A percentile compares a stretch with the other conserved stretches of the same genome.
phyloP scores from a whole-genome alignment of 371 early-diverging fungal species.

The Lichtheimia hyalospora region DNA sequence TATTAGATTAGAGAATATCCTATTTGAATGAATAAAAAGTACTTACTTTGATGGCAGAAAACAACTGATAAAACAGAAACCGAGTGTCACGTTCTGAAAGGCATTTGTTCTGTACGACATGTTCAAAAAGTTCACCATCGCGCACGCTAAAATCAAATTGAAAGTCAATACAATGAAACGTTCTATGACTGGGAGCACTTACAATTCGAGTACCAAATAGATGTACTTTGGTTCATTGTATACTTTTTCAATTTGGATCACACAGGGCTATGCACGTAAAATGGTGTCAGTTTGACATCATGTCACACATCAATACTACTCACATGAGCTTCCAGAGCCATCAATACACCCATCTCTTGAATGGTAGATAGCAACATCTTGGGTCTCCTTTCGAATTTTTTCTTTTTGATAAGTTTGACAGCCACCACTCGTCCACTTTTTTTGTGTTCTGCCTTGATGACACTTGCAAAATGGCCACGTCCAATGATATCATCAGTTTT shows the following conservation, averaged over 20 bases:
- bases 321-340: conserved; percentile 69
- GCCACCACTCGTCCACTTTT: conserved; percentile 56
- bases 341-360: conserved; percentile 72
- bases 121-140: conserved; percentile 94
- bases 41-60: conserved; percentile 64
- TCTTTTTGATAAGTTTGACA: conserved; percentile 66
- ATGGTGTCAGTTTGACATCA: background rate
- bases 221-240: conserved; percentile 60
- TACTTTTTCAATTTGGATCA: conserved; percentile 62
- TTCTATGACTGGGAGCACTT: conserved; percentile 14
- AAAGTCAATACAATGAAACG: too few species aligned
- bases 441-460: conserved; percentile 41
- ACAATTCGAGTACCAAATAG: conserved; percentile 72
- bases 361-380: conserved; percentile 63
- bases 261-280: conserved; percentile 41
- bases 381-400: conserved; percentile 33
- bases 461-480: conserved; percentile 70
- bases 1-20: too few species aligned
- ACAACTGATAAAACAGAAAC: conserved; percentile 76
- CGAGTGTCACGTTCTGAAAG: conserved; percentile 82
- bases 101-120: conserved; percentile 70
- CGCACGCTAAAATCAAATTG: conserved; percentile 33
- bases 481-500: conserved; percentile 46
- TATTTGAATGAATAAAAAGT: background rate
- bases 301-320: conserved; percentile 5